These are phyloP conservation scores for Ustilago tritici DNA, from an alignment of 1,284 basidiomycete species.

Conservation along the genomic window DNA sequence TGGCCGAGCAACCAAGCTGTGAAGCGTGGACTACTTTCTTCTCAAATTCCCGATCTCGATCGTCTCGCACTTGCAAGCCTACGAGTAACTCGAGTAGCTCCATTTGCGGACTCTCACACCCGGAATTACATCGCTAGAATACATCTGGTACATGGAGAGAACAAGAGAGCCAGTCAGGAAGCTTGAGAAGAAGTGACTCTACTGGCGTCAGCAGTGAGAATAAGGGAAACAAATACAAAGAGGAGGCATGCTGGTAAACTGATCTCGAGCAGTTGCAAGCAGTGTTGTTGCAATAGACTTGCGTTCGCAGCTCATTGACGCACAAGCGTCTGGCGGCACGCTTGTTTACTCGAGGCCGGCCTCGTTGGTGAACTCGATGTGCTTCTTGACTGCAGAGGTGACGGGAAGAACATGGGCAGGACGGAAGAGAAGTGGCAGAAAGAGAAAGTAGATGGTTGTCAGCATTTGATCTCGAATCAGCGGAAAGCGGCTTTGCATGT, in stretches of 20 bases:
- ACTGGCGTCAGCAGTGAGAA: not conserved
- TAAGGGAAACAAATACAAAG: not conserved
- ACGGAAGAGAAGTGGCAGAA: not conserved
- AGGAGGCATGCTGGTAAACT: not conserved
- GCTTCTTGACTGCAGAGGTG: slow-evolving; percentile 74
- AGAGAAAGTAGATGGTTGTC: not conserved
- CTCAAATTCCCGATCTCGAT: not conserved
- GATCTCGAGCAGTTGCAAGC: not conserved
- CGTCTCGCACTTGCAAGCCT: not conserved
- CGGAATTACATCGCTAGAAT: not conserved
- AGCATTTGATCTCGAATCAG: not conserved
- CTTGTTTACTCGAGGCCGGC: slow-evolving; percentile 69
- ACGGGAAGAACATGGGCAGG: not conserved
- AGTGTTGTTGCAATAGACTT: not conserved
- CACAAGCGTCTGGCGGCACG: not conserved
- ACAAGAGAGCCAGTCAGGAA: not conserved
- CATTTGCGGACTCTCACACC: not conserved
- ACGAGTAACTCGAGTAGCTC: not conserved
- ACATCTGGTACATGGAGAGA: not conserved
- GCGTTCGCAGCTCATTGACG: not conserved
- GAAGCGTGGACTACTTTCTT: slow-evolving; percentile 11
- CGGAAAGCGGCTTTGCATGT: not conserved
- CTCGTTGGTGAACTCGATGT: slow-evolving; percentile 92
- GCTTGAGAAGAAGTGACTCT: slow-evolving; percentile 1
- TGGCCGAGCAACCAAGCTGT: not conserved